These are phyloP conservation scores for Fusarium sp. DNA, from an alignment of 2,329 filamentous ascomycete species.

Conservation along the genomic window DNA sequence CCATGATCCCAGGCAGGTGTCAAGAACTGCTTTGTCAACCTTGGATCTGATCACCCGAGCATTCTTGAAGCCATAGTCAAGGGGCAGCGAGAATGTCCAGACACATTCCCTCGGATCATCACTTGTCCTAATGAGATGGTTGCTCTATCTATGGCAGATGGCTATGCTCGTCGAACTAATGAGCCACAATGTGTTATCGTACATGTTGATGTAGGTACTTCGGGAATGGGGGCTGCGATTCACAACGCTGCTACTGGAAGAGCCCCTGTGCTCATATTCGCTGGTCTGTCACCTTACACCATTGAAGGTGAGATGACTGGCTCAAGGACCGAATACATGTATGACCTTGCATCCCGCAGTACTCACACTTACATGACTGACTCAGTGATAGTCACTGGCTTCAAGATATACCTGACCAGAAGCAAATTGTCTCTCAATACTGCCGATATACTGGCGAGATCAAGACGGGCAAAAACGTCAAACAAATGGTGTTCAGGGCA, in stretches of 20 bases:
- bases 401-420: constrained; percentile 34
- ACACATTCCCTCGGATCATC: constrained; percentile 37
- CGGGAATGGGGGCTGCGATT: constrained; percentile 46
- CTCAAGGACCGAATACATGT: constrained; percentile 30
- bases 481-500: constrained; percentile 28
- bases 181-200: constrained; percentile 48
- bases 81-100: constrained; percentile 34
- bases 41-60: constrained; percentile 64
- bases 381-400: constrained; percentile 34
- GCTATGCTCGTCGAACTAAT: constrained; percentile 50
- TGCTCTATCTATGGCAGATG: constrained; percentile 42
- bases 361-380: neutral
- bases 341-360: neutral
- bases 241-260: constrained; percentile 50
- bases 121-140: constrained; percentile 54
- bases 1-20: constrained; percentile 56
- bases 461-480: constrained; percentile 14
- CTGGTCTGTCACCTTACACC: constrained; percentile 61
- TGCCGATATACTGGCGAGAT: constrained; percentile 28
- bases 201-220: constrained; percentile 51
- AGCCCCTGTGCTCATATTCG: constrained; percentile 58
- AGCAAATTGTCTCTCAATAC: constrained; percentile 33
- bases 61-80: constrained; percentile 51
- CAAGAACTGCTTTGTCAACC: constrained; percentile 66
- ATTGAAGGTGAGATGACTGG: constrained; percentile 50